A percentile compares a stretch with the other conserved stretches of the same genome.
These are phyloP conservation scores for Amanita fuliginea DNA, from an alignment of 768 basidiomycete species.

Conservation along the genomic window DNA sequence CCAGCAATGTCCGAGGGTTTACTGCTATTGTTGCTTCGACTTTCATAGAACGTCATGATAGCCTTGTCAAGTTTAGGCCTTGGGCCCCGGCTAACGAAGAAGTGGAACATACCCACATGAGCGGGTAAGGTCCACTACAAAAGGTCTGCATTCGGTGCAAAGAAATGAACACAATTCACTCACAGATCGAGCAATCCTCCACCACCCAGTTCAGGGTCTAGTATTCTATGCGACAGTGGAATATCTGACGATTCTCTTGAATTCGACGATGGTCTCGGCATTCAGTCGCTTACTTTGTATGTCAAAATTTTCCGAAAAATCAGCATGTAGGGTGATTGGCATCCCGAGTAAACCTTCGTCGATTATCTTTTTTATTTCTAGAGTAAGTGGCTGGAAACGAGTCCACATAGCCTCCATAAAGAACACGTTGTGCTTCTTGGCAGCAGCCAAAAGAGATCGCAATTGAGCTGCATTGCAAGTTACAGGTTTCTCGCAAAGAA, in stretches of 20 bases:
- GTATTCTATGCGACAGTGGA: constrained; percentile 60
- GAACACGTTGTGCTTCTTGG: constrained; percentile 72
- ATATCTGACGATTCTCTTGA: constrained; percentile 30
- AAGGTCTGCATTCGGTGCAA: background rate
- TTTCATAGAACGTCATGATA: constrained; percentile 68
- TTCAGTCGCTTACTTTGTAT: constrained; percentile 41
- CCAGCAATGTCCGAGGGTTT: constrained; percentile 49
- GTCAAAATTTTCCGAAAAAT: constrained; percentile 62
- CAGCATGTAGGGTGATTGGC: constrained; percentile 61
- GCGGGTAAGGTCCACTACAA: constrained; percentile 67
- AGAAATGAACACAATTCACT: constrained; percentile 15
- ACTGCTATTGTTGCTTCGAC: constrained; percentile 55
- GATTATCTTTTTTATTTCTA: constrained; percentile 52
- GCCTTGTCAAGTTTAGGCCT: constrained; percentile 30
- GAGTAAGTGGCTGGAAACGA: constrained; percentile 60
- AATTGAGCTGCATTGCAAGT: constrained; percentile 71
- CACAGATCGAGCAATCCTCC: constrained; percentile 80
- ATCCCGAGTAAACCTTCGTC: constrained; percentile 56
- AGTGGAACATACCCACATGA: constrained; percentile 51
- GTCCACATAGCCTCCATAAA: constrained; percentile 94
- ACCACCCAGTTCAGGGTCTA: constrained; percentile 73
- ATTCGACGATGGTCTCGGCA: background rate
- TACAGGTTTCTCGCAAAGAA: constrained; percentile 85
- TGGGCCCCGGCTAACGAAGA: background rate
- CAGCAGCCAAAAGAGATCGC: constrained; percentile 58